Evolutionary conservation across 1,139 yeast genomes (phyloP).

Genomic region (Geotrichum reessii): DNA sequence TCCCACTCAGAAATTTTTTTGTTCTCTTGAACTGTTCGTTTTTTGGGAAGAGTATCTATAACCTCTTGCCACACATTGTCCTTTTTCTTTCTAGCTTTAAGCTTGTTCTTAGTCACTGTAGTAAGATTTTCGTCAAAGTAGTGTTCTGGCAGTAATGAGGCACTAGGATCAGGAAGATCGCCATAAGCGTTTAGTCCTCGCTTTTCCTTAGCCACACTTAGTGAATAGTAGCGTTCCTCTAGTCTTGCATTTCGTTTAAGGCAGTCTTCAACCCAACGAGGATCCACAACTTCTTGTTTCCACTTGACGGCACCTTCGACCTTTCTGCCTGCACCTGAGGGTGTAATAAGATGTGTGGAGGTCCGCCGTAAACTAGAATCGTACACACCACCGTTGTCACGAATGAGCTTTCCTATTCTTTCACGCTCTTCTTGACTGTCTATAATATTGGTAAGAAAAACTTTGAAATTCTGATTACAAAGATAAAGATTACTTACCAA

Average conservation of each 20-base stretch:
- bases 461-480: too few relatives aligned
- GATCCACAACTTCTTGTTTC: slow-evolving; percentile 66
- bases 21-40: background rate
- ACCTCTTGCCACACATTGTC: slow-evolving; percentile 27
- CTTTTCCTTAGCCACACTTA: slow-evolving; percentile 34
- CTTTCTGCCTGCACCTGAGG: slow-evolving; percentile 54
- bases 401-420: slow-evolving; percentile 40
- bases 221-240: slow-evolving; percentile 44
- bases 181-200: slow-evolving; percentile 52
- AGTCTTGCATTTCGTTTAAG: slow-evolving; percentile 55
- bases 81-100: slow-evolving; percentile 20
- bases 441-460: background rate
- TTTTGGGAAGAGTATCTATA: slow-evolving; percentile 18
- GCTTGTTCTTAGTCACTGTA: slow-evolving; percentile 16
- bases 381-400: slow-evolving; percentile 53
- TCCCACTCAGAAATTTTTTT: slow-evolving; percentile 8
- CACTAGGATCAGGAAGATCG: slow-evolving; percentile 28
- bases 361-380: slow-evolving; percentile 52
- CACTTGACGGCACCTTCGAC: slow-evolving; percentile 60
- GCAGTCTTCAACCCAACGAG: slow-evolving; percentile 68
- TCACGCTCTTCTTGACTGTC: slow-evolving; percentile 28
- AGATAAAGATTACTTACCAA: slow-evolving; percentile 25
- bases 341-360: slow-evolving; percentile 45
- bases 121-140: slow-evolving; percentile 13
- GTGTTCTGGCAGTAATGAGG: slow-evolving; percentile 8